Percentiles rank a stretch among this genome's conserved stretches.
Conservation (phyloP, 2,329 filamentous ascomycete species). For the Colletotrichum liriopes region DNA sequence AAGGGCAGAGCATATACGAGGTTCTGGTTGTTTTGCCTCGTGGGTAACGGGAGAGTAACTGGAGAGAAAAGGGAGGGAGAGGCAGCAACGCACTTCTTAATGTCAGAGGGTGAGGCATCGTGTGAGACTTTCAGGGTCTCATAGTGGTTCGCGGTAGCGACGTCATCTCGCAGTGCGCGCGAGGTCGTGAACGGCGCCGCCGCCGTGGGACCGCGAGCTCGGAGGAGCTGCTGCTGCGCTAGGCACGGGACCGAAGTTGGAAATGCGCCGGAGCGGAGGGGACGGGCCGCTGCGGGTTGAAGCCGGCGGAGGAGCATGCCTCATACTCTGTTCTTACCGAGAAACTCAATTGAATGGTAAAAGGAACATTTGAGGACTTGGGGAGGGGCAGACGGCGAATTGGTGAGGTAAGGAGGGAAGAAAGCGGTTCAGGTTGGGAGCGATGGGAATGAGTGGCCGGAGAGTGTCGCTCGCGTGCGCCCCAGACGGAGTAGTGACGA, state of each 20-base stretch:
- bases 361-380: slow-evolving; percentile 3
- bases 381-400: not conserved
- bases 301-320: slow-evolving; percentile 71
- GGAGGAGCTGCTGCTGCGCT: slow-evolving; percentile 22
- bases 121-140: slow-evolving; percentile 82
- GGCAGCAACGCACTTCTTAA: slow-evolving; percentile 79
- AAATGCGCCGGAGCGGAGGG: slow-evolving; percentile 41
- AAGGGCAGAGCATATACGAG: slow-evolving; percentile 21
- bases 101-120: slow-evolving; percentile 80
- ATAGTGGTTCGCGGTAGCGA: slow-evolving; percentile 78
- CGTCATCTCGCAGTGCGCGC: slow-evolving; percentile 47
- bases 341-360: not conserved
- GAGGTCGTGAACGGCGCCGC: slow-evolving; percentile 50
- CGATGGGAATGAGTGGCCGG: slow-evolving; percentile 23
- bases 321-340: slow-evolving; percentile 60
- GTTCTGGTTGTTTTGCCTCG: slow-evolving; percentile 11
- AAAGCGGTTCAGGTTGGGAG: not conserved
- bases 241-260: not conserved
- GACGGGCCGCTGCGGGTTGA: slow-evolving; percentile 49
- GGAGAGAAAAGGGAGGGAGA: not conserved
- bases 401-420: not conserved
- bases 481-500: slow-evolving; percentile 27
- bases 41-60: not conserved
- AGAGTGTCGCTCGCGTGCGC: slow-evolving; percentile 17
- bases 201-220: not conserved